These are phyloP conservation scores for Claviceps citrina DNA, from an alignment of 2,329 filamentous ascomycete genomes.

Conservation along the genomic window DNA sequence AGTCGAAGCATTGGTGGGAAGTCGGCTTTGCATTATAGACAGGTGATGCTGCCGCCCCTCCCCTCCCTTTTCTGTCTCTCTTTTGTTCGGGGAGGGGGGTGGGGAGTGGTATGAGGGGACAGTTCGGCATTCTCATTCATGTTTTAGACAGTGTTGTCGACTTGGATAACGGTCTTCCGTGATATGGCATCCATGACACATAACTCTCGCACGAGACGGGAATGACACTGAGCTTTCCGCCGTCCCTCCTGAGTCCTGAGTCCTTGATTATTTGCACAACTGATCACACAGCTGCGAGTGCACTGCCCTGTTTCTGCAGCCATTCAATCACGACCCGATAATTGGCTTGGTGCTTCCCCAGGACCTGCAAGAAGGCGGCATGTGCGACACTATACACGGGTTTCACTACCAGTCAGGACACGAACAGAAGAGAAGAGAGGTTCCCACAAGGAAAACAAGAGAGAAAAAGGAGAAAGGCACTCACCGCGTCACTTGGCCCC, in stretches of 20 bases:
- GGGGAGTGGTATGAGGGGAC: too few relatives aligned
- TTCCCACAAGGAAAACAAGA: background rate
- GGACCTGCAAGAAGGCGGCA: slow-evolving; percentile 52
- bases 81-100: too few relatives aligned
- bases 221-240: too few relatives aligned
- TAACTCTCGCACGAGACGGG: too few relatives aligned
- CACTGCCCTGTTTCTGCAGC: slow-evolving; percentile 37
- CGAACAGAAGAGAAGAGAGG: background rate
- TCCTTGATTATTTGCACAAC: too few relatives aligned
- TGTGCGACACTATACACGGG: slow-evolving; percentile 49
- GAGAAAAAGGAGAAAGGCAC: background rate
- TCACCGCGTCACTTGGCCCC: slow-evolving; percentile 45
- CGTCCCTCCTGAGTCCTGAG: too few relatives aligned
- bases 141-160: too few relatives aligned
- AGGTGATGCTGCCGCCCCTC: too few relatives aligned
- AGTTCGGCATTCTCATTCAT: too few relatives aligned
- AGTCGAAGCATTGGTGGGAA: slow-evolving; percentile 47
- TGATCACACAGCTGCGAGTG: background rate
- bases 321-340: slow-evolving; percentile 51
- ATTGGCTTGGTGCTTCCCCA: slow-evolving; percentile 55
- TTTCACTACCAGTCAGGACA: background rate
- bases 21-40: slow-evolving; percentile 19
- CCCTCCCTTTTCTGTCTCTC: too few relatives aligned
- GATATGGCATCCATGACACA: too few relatives aligned
- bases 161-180: too few relatives aligned